Conservation (phyloP, 2,329 filamentous ascomycete genomes). For the Dryadomyces sulphureus region DNA sequence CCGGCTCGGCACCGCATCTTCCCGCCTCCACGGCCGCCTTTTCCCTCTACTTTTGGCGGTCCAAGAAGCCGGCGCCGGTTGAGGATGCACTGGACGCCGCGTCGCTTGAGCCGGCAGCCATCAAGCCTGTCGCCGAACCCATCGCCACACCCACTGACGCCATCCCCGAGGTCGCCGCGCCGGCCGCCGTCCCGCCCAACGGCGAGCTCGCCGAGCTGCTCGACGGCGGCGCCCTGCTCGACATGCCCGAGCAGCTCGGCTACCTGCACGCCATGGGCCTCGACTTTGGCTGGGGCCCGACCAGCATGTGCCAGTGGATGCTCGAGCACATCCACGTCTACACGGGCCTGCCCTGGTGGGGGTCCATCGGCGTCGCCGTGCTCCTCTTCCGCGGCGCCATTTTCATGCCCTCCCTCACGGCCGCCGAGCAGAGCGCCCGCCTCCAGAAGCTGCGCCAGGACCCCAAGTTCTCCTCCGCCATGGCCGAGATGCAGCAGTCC, state of each 20-base stretch:
- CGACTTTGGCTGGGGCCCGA: constrained; percentile 75
- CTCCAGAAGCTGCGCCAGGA: constrained; percentile 31
- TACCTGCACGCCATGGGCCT: constrained; percentile 72
- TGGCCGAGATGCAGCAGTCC: constrained; percentile 26
- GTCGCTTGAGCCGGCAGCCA: too few species aligned
- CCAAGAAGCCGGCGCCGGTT: background rate
- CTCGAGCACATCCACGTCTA: constrained; percentile 76
- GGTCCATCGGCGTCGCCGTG: constrained; percentile 51
- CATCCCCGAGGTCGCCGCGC: background rate
- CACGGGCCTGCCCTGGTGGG: constrained; percentile 68
- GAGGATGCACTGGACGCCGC: too few species aligned
- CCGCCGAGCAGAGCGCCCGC: constrained; percentile 47
- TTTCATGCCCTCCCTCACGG: constrained; percentile 48
- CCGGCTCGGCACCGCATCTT: constrained; percentile 8
- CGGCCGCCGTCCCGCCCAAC: constrained; percentile 1
- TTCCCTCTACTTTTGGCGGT: constrained; percentile 9
- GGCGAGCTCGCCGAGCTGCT: constrained; percentile 14
- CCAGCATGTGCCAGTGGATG: constrained; percentile 55
- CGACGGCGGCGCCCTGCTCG: constrained; percentile 28
- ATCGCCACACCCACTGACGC: background rate
- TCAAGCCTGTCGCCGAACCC: background rate
- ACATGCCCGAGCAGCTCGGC: constrained; percentile 62
- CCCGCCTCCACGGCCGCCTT: constrained; percentile 9
- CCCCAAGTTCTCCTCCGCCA: constrained; percentile 32
- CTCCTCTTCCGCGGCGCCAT: constrained; percentile 49